These are phyloP conservation scores for Ceratopteris richardii DNA, from an alignment of 75 land plant species.

Conservation along the genomic window DNA sequence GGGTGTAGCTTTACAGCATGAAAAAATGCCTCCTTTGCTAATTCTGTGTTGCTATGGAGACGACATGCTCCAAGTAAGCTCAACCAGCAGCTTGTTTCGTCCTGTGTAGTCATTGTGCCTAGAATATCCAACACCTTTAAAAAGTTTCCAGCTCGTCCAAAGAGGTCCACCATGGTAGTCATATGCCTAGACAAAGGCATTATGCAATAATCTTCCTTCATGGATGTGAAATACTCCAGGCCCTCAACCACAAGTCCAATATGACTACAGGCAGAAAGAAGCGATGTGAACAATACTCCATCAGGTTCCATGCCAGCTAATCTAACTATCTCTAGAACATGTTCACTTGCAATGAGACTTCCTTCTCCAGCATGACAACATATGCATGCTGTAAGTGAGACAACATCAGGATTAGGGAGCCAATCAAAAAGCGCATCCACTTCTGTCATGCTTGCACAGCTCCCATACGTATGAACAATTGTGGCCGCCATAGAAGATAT, in stretches of 20 bases:
- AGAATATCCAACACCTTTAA: neutral
- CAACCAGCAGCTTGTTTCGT: neutral
- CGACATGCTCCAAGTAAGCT: neutral
- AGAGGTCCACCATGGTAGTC: neutral
- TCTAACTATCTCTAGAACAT: neutral
- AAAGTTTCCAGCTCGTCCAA: neutral
- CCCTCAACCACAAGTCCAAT: conserved; percentile 1
- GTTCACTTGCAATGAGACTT: neutral
- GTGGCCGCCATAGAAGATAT: neutral
- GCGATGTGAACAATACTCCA: neutral
- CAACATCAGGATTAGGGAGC: neutral
- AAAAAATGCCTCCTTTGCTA: conserved; percentile 1
- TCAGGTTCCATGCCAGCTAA: neutral
- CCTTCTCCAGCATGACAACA: neutral
- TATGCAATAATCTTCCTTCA: neutral
- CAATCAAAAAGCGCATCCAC: neutral
- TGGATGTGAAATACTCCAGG: neutral
- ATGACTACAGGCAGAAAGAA: conserved; percentile 7
- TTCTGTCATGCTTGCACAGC: neutral
- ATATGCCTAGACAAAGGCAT: neutral
- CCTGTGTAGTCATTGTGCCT: neutral
- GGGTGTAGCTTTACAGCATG: neutral
- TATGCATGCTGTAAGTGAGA: conserved; percentile 2
- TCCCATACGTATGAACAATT: conserved; percentile 4
- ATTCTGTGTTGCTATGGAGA: neutral